Evolutionary conservation across 306 rosid genomes (phyloP).

Genomic region (Ormosia semicastrata): DNA sequence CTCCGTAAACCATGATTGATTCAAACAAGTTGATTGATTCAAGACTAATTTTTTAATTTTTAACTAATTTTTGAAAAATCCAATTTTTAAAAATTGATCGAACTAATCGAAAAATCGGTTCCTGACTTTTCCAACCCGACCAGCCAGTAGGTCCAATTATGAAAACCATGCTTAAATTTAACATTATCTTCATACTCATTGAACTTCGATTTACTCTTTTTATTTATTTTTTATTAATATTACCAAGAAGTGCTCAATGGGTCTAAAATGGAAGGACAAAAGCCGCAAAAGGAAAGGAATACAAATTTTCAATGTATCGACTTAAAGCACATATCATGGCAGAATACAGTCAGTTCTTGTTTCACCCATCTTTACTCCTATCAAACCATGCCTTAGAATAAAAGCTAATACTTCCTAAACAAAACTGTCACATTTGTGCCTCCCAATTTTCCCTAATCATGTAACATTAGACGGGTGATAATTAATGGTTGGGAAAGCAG

Average conservation of each 20-base stretch:
- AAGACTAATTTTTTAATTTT: no score
- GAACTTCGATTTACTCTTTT: neutral
- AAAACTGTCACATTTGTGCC: constrained; percentile 18
- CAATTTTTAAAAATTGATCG: no score
- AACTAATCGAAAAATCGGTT: no score
- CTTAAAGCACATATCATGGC: neutral
- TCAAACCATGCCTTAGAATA: constrained; percentile 1
- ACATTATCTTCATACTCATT: neutral
- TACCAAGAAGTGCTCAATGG: neutral
- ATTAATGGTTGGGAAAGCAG: neutral
- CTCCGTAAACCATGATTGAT: no score
- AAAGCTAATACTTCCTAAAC: neutral
- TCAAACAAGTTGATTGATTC: no score
- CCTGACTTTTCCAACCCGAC: no score
- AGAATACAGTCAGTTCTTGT: constrained; percentile 1
- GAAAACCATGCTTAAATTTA: neutral
- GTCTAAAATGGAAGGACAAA: neutral
- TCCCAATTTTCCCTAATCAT: constrained; percentile 15
- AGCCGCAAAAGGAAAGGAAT: neutral
- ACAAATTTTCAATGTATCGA: neutral
- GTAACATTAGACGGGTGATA: neutral
- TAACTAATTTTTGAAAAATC: no score
- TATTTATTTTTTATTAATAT: no score
- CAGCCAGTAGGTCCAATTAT: no score
- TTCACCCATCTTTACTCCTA: constrained; percentile 19